These are phyloP conservation scores for Ilyonectria sp. DNA, from an alignment of 2,329 filamentous ascomycete genomes.

Conservation along the genomic window DNA sequence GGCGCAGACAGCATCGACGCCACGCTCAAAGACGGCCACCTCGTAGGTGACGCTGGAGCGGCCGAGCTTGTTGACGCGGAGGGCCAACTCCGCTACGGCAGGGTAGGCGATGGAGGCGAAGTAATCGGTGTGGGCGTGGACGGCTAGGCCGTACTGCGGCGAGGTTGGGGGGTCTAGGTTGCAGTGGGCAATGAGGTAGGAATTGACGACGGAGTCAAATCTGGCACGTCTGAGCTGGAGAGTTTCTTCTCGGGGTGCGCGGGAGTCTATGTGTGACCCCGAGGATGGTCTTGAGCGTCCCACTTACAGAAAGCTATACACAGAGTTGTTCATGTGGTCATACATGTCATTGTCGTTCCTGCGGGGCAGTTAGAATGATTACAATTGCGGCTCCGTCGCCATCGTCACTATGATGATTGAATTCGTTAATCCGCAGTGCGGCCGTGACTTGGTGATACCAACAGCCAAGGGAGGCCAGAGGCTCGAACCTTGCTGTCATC, in stretches of 20 bases:
- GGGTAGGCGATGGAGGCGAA: conserved; percentile 88
- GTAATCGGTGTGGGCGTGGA: conserved; percentile 88
- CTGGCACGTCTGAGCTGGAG: conserved; percentile 53
- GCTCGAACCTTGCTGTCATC: not conserved
- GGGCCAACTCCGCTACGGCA: conserved; percentile 82
- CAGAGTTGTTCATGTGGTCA: conserved; percentile 90
- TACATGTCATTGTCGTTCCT: conserved; percentile 98
- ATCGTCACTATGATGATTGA: not conserved
- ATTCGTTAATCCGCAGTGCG: not conserved
- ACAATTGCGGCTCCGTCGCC: not conserved
- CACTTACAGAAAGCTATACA: conserved; percentile 83
- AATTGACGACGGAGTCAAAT: conserved; percentile 92
- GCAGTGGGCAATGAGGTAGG: conserved; percentile 87
- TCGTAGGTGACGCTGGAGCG: conserved; percentile 93
- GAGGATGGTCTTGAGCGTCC: not conserved
- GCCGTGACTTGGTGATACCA: not conserved
- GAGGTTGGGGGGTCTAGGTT: conserved; percentile 79
- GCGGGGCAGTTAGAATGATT: conserved; percentile 31
- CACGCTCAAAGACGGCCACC: conserved; percentile 86
- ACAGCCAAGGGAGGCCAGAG: not conserved
- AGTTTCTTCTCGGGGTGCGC: conserved; percentile 6
- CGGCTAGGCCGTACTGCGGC: conserved; percentile 84
- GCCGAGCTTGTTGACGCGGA: conserved; percentile 88
- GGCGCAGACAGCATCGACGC: conserved; percentile 79
- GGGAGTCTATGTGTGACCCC: not conserved